Conservation (phyloP, 441 rosid species). For the Aleurites moluccanus region DNA sequence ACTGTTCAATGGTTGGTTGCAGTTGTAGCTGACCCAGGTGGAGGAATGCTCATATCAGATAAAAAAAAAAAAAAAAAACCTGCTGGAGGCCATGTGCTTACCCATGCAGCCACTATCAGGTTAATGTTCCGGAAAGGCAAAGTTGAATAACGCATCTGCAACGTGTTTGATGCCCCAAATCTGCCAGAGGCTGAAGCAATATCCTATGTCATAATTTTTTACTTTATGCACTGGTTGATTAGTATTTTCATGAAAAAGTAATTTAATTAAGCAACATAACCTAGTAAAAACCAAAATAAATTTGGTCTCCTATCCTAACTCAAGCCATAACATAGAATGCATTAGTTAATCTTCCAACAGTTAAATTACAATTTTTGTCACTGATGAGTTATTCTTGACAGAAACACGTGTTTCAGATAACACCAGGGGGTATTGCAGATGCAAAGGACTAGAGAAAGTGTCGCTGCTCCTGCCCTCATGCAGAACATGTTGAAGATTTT, state of each 20-base stretch:
- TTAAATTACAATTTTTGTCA: background rate
- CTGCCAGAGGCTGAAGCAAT: conserved; percentile 94
- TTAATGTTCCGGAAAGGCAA: conserved; percentile 90
- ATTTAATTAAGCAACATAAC: background rate
- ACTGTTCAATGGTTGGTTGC: conserved; percentile 31
- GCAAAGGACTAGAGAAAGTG: conserved; percentile 58
- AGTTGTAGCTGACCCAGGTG: conserved; percentile 92
- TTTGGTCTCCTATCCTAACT: background rate
- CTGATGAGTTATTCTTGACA: conserved; percentile 48
- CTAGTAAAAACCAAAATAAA: background rate
- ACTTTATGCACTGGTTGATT: background rate
- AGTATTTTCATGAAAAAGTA: background rate
- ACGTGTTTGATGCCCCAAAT: conserved; percentile 89
- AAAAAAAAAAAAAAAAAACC: conserved; percentile 98
- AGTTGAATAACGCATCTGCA: conserved; percentile 91
- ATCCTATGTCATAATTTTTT: conserved; percentile 46
- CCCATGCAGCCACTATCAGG: conserved; percentile 88
- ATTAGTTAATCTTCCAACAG: background rate
- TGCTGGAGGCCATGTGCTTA: conserved; percentile 96
- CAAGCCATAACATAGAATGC: background rate
- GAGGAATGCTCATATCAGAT: conserved; percentile 90
- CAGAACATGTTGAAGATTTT: background rate
- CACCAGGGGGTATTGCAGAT: conserved; percentile 84
- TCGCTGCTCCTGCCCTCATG: background rate
- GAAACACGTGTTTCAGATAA: conserved; percentile 70